Base-by-base conservation (phyloP, 1,139 yeast genomes). In the Arxiozyma slooffiae region DNA sequence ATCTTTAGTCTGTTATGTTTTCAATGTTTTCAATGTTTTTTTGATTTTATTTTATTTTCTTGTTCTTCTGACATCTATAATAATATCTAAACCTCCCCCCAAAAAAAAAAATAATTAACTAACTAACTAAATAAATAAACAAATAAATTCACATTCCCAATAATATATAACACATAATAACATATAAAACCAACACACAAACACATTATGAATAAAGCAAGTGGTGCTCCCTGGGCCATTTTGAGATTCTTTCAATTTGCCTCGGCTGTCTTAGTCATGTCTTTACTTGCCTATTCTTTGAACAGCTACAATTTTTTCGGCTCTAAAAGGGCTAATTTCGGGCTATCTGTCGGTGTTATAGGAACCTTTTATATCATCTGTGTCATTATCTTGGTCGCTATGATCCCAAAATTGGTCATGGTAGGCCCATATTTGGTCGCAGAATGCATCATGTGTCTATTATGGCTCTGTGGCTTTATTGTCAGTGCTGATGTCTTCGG, bases 391-490 rank as follows among this genome's bases (percentile, higher is more conserved):
- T 41, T 55, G 4, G 49, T 57, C 3, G 23, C 53, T 18, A 16
- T 52, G 4, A 30, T 52, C 4, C 60, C 59, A 36, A 46, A 47
- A 16, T 41, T 58, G n/a, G 54, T 60, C 36, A 41, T n/a, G 23
- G 56, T 57, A 3, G 65, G 63, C 38, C 39, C 55, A 17, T 55
- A 56, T 37, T 48, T 56, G 23, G 44, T 55, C 23, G 48, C 50
- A 8, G 67, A 62, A 47, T 39, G 57, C 36, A 50, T 58, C 9
- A 47, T 62, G 51, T 49, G 53, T 26, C 34, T 58, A 18, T 34
- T 62, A 47, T 62, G 64, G 64, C 49, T 62, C 6, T 57, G 60
- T 48, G 62, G 57, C 4, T 62, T 62, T 47, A 53, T 62, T 43
- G 65, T 62, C 26, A 47, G 53, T 16, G 66, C 67, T 2, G 53